Conservation (phyloP, 2,329 filamentous ascomycete species). For the Rutstroemia sydowiana region DNA sequence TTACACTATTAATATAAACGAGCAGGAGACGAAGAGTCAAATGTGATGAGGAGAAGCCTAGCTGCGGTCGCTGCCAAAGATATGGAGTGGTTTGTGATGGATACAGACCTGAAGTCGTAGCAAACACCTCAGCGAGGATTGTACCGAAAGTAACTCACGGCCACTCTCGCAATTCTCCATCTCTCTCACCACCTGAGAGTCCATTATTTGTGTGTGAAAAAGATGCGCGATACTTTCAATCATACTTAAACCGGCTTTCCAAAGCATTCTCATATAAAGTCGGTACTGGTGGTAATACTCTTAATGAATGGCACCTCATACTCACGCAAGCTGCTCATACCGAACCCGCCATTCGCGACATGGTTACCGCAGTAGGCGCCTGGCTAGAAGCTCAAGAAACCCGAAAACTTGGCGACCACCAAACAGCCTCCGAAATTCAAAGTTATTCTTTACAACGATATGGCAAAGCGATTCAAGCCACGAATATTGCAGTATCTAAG, state of each 20-base stretch:
- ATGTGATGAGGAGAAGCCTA: slow-evolving; percentile 8
- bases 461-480: slow-evolving; percentile 8
- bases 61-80: slow-evolving; percentile 1
- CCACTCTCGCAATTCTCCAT: neutral
- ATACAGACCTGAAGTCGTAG: neutral
- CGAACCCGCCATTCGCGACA: slow-evolving; percentile 51
- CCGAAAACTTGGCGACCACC: neutral
- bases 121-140: neutral
- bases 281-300: slow-evolving; percentile 40
- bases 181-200: neutral
- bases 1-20: too few species aligned
- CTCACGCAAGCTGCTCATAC: slow-evolving; percentile 56
- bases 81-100: slow-evolving; percentile 7
- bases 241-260: slow-evolving; percentile 2
- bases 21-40: slow-evolving; percentile 9
- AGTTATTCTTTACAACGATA: slow-evolving; percentile 9
- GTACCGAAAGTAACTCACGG: neutral
- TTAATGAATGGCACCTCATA: slow-evolving; percentile 52
- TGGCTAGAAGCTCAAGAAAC: slow-evolving; percentile 28
- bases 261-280: slow-evolving; percentile 25
- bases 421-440: slow-evolving; percentile 1
- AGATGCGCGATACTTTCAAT: slow-evolving; percentile 8
- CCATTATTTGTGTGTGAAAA: slow-evolving; percentile 38
- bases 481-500: slow-evolving; percentile 3
- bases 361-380: slow-evolving; percentile 56